These are phyloP conservation scores for Helianthus tuberosus DNA, from an alignment of 129 eudicot genomes.

Conservation along the genomic window DNA sequence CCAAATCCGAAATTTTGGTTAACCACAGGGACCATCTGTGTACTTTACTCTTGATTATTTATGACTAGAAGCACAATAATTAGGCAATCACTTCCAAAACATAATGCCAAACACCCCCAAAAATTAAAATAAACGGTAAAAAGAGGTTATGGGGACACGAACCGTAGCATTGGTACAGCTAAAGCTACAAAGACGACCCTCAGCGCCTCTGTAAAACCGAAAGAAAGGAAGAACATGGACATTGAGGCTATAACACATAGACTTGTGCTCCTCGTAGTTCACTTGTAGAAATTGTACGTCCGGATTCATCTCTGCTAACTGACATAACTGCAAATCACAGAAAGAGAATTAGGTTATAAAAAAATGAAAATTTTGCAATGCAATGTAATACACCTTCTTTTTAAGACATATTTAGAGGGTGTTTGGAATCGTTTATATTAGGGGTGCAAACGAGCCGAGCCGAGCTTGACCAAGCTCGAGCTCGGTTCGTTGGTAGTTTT, in stretches of 20 bases:
- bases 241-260: conserved; percentile 71
- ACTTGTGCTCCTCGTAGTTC: conserved; percentile 73
- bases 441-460: no score
- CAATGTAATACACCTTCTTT: neutral
- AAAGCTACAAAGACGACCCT: conserved; percentile 82
- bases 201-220: conserved; percentile 83
- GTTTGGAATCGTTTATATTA: neutral
- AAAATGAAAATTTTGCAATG: neutral
- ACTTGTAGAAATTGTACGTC: conserved; percentile 67
- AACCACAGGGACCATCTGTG: no score
- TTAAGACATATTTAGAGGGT: neutral
- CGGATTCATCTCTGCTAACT: conserved; percentile 82
- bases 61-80: neutral
- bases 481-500: no score
- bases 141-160: conserved; percentile 18
- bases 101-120: neutral
- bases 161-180: conserved; percentile 95
- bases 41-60: no score
- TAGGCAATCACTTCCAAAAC: neutral
- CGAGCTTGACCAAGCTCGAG: no score
- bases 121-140: neutral
- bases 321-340: conserved; percentile 60
- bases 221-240: conserved; percentile 89
- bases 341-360: conserved; percentile 6
- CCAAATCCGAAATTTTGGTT: no score